Conservation (phyloP, 768 basidiomycete genomes). For the Cystobasidium ongulense region DNA sequence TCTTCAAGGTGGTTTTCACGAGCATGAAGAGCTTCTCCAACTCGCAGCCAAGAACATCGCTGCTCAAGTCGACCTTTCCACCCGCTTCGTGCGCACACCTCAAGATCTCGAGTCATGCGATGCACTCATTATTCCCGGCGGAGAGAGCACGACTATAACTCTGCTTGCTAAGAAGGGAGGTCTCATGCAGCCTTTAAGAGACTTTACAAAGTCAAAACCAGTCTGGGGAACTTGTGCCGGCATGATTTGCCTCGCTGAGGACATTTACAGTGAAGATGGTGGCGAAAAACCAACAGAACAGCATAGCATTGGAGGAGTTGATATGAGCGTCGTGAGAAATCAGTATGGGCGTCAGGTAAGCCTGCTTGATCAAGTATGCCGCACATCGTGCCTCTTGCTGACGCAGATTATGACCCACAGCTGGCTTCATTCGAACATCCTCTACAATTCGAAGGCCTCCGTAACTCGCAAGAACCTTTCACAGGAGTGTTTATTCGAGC, state of each 20-base stretch:
- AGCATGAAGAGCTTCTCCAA: conserved; percentile 64
- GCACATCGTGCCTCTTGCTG: not conserved
- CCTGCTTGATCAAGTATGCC: not conserved
- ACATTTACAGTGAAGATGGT: conserved; percentile 55
- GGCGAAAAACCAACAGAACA: conserved; percentile 64
- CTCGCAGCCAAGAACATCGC: conserved; percentile 49
- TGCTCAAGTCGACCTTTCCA: conserved; percentile 38
- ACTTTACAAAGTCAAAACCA: conserved; percentile 60
- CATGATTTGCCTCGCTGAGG: conserved; percentile 70
- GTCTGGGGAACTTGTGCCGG: conserved; percentile 97
- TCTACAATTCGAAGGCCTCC: conserved; percentile 58
- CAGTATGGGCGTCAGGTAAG: conserved; percentile 87
- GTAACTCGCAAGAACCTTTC: conserved; percentile 58
- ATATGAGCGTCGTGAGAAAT: conserved; percentile 72
- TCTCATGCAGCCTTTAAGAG: conserved; percentile 67
- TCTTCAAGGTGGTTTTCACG: conserved; percentile 83
- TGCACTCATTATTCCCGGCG: conserved; percentile 86
- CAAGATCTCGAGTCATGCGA: conserved; percentile 69
- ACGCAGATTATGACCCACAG: conserved; percentile 46
- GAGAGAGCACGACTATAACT: conserved; percentile 91
- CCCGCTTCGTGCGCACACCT: conserved; percentile 59
- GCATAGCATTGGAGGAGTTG: conserved; percentile 71
- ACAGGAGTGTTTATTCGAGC: conserved; percentile 88
- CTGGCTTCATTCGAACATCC: conserved; percentile 84
- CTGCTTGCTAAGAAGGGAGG: conserved; percentile 64